phyloP scores from a whole-genome alignment of 2,329 filamentous ascomycete species.

The Penicillium sp. region DNA sequence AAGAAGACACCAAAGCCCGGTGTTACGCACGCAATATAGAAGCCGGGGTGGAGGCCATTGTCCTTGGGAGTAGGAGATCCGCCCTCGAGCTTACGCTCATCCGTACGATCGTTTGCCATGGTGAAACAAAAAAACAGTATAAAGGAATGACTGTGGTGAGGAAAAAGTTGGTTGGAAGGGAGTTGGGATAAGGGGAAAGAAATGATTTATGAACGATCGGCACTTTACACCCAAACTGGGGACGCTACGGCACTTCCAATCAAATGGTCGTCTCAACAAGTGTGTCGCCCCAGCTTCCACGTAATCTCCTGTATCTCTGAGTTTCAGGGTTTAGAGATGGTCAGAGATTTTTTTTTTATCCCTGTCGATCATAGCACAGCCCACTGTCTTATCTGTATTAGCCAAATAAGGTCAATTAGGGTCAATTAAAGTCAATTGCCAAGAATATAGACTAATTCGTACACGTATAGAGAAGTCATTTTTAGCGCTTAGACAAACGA shows the following conservation, averaged over 20 bases:
- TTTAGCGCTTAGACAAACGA: neutral
- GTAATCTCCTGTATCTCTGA: neutral
- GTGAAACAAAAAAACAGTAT: constrained; percentile 14
- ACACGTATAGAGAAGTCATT: too few species aligned
- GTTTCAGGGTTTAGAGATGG: constrained; percentile 1
- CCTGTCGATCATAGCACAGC: constrained; percentile 10
- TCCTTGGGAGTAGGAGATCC: constrained; percentile 20
- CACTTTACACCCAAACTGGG: constrained; percentile 7
- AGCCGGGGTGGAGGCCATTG: constrained; percentile 28
- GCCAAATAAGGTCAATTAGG: too few species aligned
- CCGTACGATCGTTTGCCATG: constrained; percentile 27
- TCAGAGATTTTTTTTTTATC: constrained; percentile 1
- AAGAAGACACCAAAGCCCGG: neutral
- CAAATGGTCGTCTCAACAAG: neutral
- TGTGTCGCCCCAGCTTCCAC: constrained; percentile 5
- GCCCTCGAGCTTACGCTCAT: constrained; percentile 28
- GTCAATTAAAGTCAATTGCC: neutral
- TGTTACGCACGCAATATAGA: constrained; percentile 31
- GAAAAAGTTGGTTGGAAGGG: neutral
- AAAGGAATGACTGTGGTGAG: constrained; percentile 29
- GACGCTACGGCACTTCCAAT: constrained; percentile 7
- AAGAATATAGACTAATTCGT: neutral
- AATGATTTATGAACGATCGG: constrained; percentile 12
- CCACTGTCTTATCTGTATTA: neutral
- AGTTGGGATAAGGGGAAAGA: constrained; percentile 6